A percentile compares a stretch with the other conserved stretches of the same genome.
These are phyloP conservation scores for Sclerotinia borealis DNA, from an alignment of 2,329 filamentous ascomycete genomes.

Conservation along the genomic window DNA sequence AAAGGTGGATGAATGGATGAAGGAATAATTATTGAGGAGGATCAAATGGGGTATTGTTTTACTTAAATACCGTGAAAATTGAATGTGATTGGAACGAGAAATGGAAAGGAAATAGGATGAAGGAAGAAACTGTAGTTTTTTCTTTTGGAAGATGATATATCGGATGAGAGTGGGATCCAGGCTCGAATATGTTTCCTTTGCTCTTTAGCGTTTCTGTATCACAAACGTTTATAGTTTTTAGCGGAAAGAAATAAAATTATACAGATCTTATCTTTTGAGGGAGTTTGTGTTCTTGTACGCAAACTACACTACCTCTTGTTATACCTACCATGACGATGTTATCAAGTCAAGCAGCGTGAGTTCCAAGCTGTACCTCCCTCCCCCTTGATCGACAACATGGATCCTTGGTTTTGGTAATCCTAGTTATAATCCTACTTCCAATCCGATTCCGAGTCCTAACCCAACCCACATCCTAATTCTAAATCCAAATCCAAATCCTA, in stretches of 20 bases:
- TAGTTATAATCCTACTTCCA: no score
- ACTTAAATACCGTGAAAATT: background rate
- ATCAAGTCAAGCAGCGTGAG: background rate
- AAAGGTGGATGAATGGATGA: background rate
- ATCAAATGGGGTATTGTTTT: background rate
- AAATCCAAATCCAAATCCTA: no score
- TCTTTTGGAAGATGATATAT: background rate
- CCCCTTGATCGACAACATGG: background rate
- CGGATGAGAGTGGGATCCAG: background rate
- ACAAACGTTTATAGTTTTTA: slow-evolving; percentile 24
- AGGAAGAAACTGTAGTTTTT: background rate
- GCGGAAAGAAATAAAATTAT: slow-evolving; percentile 3
- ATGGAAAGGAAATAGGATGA: background rate
- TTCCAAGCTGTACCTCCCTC: background rate
- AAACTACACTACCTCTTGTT: background rate
- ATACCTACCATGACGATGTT: background rate
- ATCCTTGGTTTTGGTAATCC: background rate
- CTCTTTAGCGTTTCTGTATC: slow-evolving; percentile 13
- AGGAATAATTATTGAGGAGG: background rate
- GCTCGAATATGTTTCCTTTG: slow-evolving; percentile 29
- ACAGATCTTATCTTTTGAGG: background rate
- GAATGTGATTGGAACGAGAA: background rate
- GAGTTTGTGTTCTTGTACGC: background rate
- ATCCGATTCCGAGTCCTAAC: no score
- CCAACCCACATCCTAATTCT: no score